phyloP scores from a whole-genome alignment of 2,329 filamentous ascomycete genomes.

The Penicillium freii region DNA sequence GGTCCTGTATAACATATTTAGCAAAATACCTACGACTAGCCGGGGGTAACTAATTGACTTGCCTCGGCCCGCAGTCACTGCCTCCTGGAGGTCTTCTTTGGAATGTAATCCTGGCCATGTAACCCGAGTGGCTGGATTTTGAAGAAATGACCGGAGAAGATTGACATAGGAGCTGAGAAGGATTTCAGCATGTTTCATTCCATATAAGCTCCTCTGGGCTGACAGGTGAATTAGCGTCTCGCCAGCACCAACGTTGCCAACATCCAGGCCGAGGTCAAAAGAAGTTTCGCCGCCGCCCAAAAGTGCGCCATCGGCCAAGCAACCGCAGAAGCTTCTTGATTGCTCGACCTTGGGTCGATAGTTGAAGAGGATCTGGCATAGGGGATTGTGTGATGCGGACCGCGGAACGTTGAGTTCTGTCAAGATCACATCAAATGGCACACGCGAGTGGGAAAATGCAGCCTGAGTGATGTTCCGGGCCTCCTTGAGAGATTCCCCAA shows the following conservation, averaged over 20 bases:
- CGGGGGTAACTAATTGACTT: not conserved
- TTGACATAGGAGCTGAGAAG: constrained; percentile 19
- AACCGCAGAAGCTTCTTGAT: constrained; percentile 25
- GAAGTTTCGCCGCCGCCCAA: constrained; percentile 23
- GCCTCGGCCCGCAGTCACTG: constrained; percentile 18
- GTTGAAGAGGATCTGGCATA: constrained; percentile 54
- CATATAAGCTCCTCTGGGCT: constrained; percentile 36
- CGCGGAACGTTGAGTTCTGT: constrained; percentile 44
- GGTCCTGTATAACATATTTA: constrained; percentile 17
- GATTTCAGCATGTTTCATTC: constrained; percentile 23
- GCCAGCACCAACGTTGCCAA: constrained; percentile 34
- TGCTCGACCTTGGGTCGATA: constrained; percentile 42
- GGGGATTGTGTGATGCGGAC: constrained; percentile 41
- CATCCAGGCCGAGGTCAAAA: constrained; percentile 41
- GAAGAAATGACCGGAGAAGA: constrained; percentile 17
- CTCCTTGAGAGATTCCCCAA: constrained; percentile 32
- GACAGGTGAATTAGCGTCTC: constrained; percentile 22
- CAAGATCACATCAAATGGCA: constrained; percentile 54
- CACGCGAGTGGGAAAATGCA: constrained; percentile 43
- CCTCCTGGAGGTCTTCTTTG: constrained; percentile 15
- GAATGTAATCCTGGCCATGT: constrained; percentile 17
- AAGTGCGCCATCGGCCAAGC: constrained; percentile 12
- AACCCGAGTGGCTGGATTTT: constrained; percentile 20
- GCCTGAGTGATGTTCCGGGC: constrained; percentile 27
- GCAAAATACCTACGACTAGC: not conserved